Evolutionary conservation across 371 early-diverging fungal species (phyloP).

Genomic region (Mucor ambiguus): DNA sequence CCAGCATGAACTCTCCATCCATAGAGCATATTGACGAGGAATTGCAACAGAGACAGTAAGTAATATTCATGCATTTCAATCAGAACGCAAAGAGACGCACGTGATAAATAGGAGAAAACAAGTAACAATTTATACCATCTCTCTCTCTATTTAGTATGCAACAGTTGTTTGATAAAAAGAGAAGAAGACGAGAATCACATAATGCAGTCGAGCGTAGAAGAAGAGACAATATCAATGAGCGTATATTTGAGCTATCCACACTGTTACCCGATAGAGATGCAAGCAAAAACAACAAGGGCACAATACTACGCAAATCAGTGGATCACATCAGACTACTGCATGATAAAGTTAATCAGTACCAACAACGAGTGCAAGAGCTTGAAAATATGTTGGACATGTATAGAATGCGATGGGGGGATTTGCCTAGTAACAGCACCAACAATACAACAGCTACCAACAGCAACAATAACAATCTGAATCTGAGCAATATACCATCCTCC

Average conservation of each 20-base stretch:
- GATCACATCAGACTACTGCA: conserved; percentile 82
- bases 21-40: conserved; percentile 24
- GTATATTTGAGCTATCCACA: conserved; percentile 66
- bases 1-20: not conserved
- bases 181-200: conserved; percentile 41
- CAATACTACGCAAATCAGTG: conserved; percentile 83
- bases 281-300: conserved; percentile 78
- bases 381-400: conserved; percentile 49
- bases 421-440: not conserved
- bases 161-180: conserved; percentile 38
- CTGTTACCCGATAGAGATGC: conserved; percentile 52
- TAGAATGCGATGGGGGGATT: conserved; percentile 28
- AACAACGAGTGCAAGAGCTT: conserved; percentile 68
- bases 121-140: not conserved
- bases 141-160: conserved; percentile 30
- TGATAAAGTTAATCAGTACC: conserved; percentile 56
- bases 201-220: conserved; percentile 86
- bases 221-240: conserved; percentile 95
- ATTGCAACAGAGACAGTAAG: conserved; percentile 37
- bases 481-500: conserved; percentile 8
- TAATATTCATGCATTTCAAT: conserved; percentile 22
- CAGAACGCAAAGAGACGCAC: conserved; percentile 11
- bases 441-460: not conserved
- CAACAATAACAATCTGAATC: not conserved
- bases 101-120: conserved; percentile 5